These are phyloP conservation scores for Ophiobolus disseminans DNA, from an alignment of 2,329 filamentous ascomycete species.

Conservation along the genomic window DNA sequence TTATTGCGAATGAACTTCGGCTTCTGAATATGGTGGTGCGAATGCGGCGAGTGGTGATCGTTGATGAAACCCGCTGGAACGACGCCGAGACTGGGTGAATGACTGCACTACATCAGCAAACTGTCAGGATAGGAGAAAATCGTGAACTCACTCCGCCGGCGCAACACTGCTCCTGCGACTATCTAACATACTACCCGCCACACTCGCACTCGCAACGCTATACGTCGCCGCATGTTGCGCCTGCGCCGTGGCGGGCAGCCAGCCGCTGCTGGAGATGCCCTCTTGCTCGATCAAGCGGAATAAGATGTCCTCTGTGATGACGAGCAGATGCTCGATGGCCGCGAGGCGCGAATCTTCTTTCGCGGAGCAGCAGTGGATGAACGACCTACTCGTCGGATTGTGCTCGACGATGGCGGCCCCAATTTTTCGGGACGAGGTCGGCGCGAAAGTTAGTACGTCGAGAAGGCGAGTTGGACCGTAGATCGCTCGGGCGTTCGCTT, in stretches of 20 bases:
- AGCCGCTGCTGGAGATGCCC: slow-evolving; percentile 45
- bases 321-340: slow-evolving; percentile 44
- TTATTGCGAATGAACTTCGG: slow-evolving; percentile 26
- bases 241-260: slow-evolving; percentile 44
- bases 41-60: slow-evolving; percentile 26
- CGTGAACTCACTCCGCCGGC: slow-evolving; percentile 31
- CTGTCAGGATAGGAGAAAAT: slow-evolving; percentile 6
- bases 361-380: slow-evolving; percentile 43
- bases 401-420: slow-evolving; percentile 48
- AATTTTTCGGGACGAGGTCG: slow-evolving; percentile 42
- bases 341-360: slow-evolving; percentile 40
- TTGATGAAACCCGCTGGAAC: slow-evolving; percentile 16
- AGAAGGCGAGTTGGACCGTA: slow-evolving; percentile 45
- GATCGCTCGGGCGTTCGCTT: slow-evolving; percentile 46
- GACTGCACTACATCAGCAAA: not conserved
- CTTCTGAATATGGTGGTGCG: slow-evolving; percentile 29
- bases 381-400: slow-evolving; percentile 44
- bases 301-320: slow-evolving; percentile 46
- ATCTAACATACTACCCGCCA: slow-evolving; percentile 18
- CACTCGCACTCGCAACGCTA: slow-evolving; percentile 25
- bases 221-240: slow-evolving; percentile 40
- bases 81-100: not conserved
- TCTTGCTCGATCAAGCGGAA: slow-evolving; percentile 41
- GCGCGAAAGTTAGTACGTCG: slow-evolving; percentile 46
- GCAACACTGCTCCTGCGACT: slow-evolving; percentile 38